phyloP scores from a whole-genome alignment of 805 yeast genomes.

The Metschnikowia koreensis region DNA sequence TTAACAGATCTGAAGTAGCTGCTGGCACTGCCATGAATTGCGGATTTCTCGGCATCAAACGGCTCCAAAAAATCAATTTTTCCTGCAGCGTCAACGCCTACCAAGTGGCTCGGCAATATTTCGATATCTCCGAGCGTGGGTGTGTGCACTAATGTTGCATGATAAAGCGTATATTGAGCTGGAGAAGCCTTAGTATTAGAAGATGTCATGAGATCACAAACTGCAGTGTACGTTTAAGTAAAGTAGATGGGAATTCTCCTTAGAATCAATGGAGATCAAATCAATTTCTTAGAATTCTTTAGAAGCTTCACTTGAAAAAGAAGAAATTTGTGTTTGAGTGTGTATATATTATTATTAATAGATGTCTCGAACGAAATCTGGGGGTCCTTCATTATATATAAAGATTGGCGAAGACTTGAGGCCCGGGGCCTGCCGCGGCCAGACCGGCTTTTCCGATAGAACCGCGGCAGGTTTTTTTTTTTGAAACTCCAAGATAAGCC shows the following conservation, averaged over 20 bases:
- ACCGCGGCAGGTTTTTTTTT: not conserved
- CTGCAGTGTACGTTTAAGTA: no score
- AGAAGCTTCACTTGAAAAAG: no score
- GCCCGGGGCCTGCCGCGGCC: not conserved
- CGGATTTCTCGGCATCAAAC: constrained; percentile 12
- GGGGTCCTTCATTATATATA: no score
- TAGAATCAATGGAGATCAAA: no score
- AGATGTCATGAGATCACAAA: no score
- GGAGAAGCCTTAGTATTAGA: not conserved
- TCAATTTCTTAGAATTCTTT: no score
- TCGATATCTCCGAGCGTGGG: constrained; percentile 59
- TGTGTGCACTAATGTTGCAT: constrained; percentile 74
- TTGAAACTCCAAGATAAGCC: constrained; percentile 1
- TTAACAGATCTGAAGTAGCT: constrained; percentile 18
- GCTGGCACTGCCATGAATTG: constrained; percentile 14
- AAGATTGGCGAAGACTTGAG: no score
- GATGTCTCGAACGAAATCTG: no score
- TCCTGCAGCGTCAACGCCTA: constrained; percentile 65
- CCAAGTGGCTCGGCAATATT: constrained; percentile 50
- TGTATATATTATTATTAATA: no score
- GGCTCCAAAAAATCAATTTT: constrained; percentile 41
- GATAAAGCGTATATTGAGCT: constrained; percentile 44
- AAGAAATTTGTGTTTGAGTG: no score
- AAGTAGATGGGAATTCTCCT: no score
- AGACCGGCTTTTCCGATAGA: constrained; percentile 8